Evolutionary conservation across 768 basidiomycete species (phyloP), one percentile per base, ranked within the genome.

Genomic region (Rhizopogon sp.): DNA sequence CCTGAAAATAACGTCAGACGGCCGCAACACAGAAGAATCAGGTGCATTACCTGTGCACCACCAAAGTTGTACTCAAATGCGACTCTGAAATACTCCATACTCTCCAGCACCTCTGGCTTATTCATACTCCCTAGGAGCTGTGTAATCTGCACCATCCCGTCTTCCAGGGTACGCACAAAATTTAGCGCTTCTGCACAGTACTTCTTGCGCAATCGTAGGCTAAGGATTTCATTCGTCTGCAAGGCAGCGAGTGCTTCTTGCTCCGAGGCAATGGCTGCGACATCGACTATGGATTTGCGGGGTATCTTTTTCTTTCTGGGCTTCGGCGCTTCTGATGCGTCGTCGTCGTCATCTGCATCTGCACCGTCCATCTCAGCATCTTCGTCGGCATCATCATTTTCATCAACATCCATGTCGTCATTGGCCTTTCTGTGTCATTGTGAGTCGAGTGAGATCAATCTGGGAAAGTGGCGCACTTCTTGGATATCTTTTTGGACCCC

Each of bases 81-180:
- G 6, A 87, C 79, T 45, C 85, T 79, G 81, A 94, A 98, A 69
- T 96, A 98, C 29, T 96, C 88, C 71, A 93, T 92, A 8, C 85
- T 77, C 66, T 92, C 91, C 52, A 91, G 72, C 0, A 91, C 90
- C 63, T 93, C 90, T 2, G 86, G 74, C 66, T 92, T 93, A 72
- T 81, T 88, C 52, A 80, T 98, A 47, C 90, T 93, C 1, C 92
- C 93, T 28, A 98, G 78, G 5, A 99, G 69, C 60, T 89, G 81
- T 50, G 80, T 81, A 43, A 97, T 78, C 1, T 76, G 79, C 5
- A 85, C 83, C 76, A 91, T 85, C 2, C 89, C 85, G 14, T 70
- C 66, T 63, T 87, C 85, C 39, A 89, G 70, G 58, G 79, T 75
- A 42, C 76, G 77, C 63, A 98, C 95, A 68, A 98, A 98, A 54